These are phyloP conservation scores for Glomus cerebriforme DNA, from an alignment of 192 early-diverging fungal species.

Conservation along the genomic window DNA sequence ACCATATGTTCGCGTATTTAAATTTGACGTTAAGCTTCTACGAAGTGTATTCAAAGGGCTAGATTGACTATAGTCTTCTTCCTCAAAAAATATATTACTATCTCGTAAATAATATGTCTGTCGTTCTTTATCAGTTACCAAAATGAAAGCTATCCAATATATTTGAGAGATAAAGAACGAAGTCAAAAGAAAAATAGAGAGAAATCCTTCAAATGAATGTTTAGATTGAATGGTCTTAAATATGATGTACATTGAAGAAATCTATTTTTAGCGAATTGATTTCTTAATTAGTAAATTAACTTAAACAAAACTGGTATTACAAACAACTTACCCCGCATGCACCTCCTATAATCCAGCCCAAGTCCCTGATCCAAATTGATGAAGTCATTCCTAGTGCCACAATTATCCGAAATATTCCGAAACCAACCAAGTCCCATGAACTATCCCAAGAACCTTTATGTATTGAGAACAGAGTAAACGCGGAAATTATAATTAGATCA, in stretches of 20 bases:
- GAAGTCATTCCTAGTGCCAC: not conserved
- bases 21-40: not conserved
- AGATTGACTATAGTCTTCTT: not conserved
- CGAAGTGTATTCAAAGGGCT: not conserved
- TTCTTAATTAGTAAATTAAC: not conserved
- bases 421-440: slow-evolving; percentile 8
- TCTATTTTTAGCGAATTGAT: not conserved
- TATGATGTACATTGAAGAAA: slow-evolving; percentile 1
- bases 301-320: not conserved
- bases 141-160: slow-evolving; percentile 1
- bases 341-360: slow-evolving; percentile 20
- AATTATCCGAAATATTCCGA: slow-evolving; percentile 8
- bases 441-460: not conserved
- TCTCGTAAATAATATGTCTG: not conserved
- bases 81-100: slow-evolving; percentile 10
- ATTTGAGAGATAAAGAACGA: not conserved
- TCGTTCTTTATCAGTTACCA: not conserved
- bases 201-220: not conserved
- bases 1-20: not conserved
- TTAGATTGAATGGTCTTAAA: slow-evolving; percentile 18
- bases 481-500: not conserved
- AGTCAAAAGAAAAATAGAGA: not conserved
- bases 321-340: slow-evolving; percentile 13
- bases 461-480: not conserved
- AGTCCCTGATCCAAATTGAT: slow-evolving; percentile 7